Conservation (phyloP, 2,329 filamentous ascomycete species). For the Geosmithia flava region DNA sequence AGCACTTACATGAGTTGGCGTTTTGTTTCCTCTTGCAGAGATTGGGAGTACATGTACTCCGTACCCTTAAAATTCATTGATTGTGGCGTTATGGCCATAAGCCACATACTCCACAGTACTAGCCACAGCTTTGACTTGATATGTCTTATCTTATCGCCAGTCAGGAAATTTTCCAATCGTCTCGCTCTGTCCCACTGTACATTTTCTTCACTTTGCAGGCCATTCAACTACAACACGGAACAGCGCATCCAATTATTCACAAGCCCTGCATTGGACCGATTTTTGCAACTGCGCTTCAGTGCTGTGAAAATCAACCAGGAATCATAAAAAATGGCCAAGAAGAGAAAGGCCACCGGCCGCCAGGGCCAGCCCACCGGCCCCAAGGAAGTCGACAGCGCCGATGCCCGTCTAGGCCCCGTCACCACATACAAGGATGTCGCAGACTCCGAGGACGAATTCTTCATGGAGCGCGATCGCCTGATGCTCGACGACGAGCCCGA, state of each 20-base stretch:
- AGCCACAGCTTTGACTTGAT: not conserved
- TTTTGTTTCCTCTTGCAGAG: too few species aligned
- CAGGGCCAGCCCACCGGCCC: constrained; percentile 33
- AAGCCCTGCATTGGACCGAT: not conserved
- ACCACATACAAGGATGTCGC: constrained; percentile 72
- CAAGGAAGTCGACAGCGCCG: constrained; percentile 39
- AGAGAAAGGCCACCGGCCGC: constrained; percentile 56
- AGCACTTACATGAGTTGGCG: too few species aligned
- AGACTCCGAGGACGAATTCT: constrained; percentile 90
- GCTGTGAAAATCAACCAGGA: not conserved
- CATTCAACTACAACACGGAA: not conserved
- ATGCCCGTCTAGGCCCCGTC: constrained; percentile 49
- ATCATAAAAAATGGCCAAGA: constrained; percentile 41
- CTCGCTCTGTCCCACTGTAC: not conserved
- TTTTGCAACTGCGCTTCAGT: not conserved
- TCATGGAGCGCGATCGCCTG: constrained; percentile 75
- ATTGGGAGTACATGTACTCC: too few species aligned
- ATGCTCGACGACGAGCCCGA: constrained; percentile 61
- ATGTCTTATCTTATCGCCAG: not conserved
- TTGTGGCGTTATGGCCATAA: not conserved
- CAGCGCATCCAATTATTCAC: not conserved
- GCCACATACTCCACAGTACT: not conserved
- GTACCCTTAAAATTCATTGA: not conserved
- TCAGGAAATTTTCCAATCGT: not conserved
- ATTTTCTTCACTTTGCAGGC: not conserved